phyloP scores from a whole-genome alignment of 2,329 filamentous ascomycete genomes.

The Curvularia verruculosa region DNA sequence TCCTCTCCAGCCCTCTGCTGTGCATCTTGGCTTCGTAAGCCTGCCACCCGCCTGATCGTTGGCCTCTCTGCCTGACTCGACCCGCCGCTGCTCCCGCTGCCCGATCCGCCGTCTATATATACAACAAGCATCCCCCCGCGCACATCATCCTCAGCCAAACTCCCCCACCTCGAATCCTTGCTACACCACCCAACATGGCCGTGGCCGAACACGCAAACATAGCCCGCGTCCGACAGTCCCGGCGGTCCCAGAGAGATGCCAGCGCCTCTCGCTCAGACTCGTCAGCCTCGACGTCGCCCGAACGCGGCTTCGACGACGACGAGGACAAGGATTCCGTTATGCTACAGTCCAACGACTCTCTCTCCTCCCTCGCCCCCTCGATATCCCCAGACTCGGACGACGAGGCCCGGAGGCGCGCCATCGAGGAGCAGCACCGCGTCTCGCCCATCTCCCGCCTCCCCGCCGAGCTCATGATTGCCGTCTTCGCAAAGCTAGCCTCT shows the following conservation, averaged over 20 bases:
- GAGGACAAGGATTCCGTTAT: conserved; percentile 95
- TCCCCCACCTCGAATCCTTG: neutral
- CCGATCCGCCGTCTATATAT: conserved; percentile 3
- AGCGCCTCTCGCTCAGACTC: conserved; percentile 52
- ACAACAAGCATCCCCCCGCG: neutral
- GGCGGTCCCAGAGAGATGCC: conserved; percentile 39
- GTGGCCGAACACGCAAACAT: conserved; percentile 16
- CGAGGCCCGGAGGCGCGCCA: conserved; percentile 62
- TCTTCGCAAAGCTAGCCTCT: conserved; percentile 82
- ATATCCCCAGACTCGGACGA: conserved; percentile 78
- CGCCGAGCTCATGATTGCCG: conserved; percentile 90
- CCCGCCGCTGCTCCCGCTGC: conserved; percentile 14
- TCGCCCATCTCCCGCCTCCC: conserved; percentile 86
- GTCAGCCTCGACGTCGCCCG: conserved; percentile 76
- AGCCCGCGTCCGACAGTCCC: conserved; percentile 21
- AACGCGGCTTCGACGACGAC: conserved; percentile 81
- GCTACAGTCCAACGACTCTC: conserved; percentile 81
- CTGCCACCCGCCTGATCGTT: neutral
- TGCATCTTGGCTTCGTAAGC: neutral
- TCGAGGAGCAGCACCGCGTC: conserved; percentile 69
- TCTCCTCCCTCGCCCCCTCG: conserved; percentile 85
- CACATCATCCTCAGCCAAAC: neutral
- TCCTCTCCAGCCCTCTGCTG: neutral
- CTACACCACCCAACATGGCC: conserved; percentile 4
- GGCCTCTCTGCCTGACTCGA: conserved; percentile 12